Conservation (phyloP, 805 yeast genomes). For the Yarrowia sp. region DNA sequence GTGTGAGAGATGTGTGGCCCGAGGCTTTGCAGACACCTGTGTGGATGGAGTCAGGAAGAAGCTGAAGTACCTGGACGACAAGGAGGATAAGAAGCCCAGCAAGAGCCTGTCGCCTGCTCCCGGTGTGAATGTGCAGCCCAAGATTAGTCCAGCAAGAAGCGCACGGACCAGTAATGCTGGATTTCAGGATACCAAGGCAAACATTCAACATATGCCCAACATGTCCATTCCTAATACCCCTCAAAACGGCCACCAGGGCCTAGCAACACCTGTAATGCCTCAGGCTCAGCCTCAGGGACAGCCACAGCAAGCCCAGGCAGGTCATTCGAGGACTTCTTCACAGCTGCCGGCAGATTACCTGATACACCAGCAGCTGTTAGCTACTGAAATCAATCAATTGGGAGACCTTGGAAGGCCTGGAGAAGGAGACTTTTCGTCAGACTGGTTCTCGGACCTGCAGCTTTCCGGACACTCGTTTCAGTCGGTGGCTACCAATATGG, state of each 20-base stretch:
- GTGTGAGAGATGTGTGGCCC: slow-evolving; percentile 70
- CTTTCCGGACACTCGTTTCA: slow-evolving; percentile 33
- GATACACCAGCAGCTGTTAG: slow-evolving; percentile 21
- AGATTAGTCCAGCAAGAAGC: not conserved
- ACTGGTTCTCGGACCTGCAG: slow-evolving; percentile 26
- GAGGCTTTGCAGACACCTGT: slow-evolving; percentile 69
- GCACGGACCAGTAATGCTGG: not conserved
- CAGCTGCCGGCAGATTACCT: slow-evolving; percentile 7
- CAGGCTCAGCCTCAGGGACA: not conserved
- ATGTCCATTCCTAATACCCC: not conserved
- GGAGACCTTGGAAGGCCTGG: slow-evolving; percentile 8
- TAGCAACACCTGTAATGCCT: not conserved
- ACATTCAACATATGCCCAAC: not conserved
- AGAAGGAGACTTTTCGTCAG: slow-evolving; percentile 15
- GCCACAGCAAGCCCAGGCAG: not conserved
- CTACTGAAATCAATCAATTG: slow-evolving; percentile 23
- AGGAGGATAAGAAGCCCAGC: slow-evolving; percentile 16
- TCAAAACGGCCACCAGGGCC: not conserved
- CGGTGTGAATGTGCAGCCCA: not conserved
- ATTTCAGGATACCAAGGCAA: not conserved
- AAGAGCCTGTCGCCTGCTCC: not conserved
- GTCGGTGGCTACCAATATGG: slow-evolving; percentile 40
- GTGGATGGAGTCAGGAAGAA: slow-evolving; percentile 87
- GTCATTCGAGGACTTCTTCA: not conserved
- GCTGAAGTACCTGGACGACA: slow-evolving; percentile 70